Conservation (phyloP, 2,329 filamentous ascomycete species). For the Verruconis gallopava region DNA sequence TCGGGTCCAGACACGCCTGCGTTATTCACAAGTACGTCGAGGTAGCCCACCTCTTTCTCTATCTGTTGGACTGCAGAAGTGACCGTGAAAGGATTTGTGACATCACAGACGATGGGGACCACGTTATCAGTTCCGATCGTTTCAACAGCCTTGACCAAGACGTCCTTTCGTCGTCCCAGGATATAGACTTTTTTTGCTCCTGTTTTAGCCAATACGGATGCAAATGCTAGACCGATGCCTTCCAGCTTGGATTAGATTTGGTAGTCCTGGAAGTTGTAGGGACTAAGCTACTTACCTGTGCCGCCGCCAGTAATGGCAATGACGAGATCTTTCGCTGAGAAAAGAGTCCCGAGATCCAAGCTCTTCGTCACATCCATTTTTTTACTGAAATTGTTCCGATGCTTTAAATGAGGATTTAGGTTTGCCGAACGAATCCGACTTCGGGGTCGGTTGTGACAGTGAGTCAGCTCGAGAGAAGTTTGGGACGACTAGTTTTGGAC, state of each 20-base stretch:
- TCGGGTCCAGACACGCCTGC: constrained; percentile 35
- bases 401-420: too few species aligned
- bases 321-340: constrained; percentile 39
- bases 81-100: constrained; percentile 30
- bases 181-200: constrained; percentile 32
- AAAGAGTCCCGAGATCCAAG: constrained; percentile 23
- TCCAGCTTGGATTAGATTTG: neutral
- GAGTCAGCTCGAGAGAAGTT: too few species aligned
- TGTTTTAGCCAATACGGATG: constrained; percentile 28
- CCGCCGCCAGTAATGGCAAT: constrained; percentile 42
- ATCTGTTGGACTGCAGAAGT: constrained; percentile 29
- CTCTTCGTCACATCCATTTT: neutral
- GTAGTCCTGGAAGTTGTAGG: neutral
- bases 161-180: constrained; percentile 29
- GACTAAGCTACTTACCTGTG: constrained; percentile 18
- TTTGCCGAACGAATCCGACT: too few species aligned
- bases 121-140: constrained; percentile 22
- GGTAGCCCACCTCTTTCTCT: constrained; percentile 29
- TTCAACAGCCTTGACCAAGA: constrained; percentile 27
- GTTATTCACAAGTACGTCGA: constrained; percentile 42
- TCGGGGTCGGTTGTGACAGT: too few species aligned
- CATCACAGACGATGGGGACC: constrained; percentile 30
- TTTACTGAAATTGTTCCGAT: too few species aligned
- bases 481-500: too few species aligned
- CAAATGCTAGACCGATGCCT: constrained; percentile 28